Conservation (phyloP, 1,284 basidiomycete genomes). For the Ganoderma multipileum region DNA sequence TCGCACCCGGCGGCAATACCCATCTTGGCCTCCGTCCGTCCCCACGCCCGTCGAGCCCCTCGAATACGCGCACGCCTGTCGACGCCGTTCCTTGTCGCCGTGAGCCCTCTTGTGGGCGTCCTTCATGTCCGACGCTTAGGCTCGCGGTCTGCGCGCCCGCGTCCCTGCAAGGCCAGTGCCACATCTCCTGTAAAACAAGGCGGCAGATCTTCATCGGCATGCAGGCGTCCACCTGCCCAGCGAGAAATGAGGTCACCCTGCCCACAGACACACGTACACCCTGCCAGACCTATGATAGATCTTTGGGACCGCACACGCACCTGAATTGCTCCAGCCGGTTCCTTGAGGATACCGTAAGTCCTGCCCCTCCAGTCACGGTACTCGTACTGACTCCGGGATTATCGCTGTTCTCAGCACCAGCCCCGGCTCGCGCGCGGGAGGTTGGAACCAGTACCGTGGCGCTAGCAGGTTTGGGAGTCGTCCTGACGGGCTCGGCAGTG, state of each 20-base stretch:
- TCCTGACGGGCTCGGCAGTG: slow-evolving; percentile 27
- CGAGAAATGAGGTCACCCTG: slow-evolving; percentile 28
- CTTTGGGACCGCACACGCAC: slow-evolving; percentile 34
- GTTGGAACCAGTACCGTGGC: slow-evolving; percentile 27
- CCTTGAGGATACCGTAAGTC: slow-evolving; percentile 21
- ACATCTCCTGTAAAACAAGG: slow-evolving; percentile 4
- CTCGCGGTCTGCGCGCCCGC: not conserved
- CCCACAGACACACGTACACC: slow-evolving; percentile 1
- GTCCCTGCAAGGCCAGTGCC: slow-evolving; percentile 2
- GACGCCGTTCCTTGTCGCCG: slow-evolving; percentile 3
- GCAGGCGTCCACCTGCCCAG: slow-evolving; percentile 34
- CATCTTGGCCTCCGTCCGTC: slow-evolving; percentile 1
- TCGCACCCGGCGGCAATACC: slow-evolving; percentile 1
- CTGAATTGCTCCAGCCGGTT: slow-evolving; percentile 40
- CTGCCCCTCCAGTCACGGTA: slow-evolving; percentile 16
- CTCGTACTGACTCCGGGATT: slow-evolving; percentile 14
- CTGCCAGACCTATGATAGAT: slow-evolving; percentile 14
- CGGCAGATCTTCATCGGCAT: slow-evolving; percentile 28
- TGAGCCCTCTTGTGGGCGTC: slow-evolving; percentile 1
- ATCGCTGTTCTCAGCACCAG: slow-evolving; percentile 26
- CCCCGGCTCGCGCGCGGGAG: slow-evolving; percentile 18
- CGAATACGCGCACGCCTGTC: slow-evolving; percentile 1
- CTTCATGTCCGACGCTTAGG: not conserved
- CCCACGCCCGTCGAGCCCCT: slow-evolving; percentile 5
- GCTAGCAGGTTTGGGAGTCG: slow-evolving; percentile 26